Base-by-base conservation (phyloP, 2,329 filamentous ascomycete species). In the Botrytis hyacinthi region DNA sequence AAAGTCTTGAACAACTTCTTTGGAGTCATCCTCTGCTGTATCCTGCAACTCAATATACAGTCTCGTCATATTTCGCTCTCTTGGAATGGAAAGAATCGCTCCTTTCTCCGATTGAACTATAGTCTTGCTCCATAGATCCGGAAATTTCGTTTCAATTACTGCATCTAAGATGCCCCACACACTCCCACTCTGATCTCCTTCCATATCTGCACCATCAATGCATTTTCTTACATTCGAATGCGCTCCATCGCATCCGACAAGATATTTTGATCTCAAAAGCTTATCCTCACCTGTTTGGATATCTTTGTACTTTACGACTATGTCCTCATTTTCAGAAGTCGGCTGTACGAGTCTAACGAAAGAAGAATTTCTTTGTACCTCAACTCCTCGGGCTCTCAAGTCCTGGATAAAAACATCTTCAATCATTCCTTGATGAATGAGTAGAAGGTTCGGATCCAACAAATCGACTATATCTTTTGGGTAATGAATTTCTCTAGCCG, bases 41-140 rank as follows among this genome's bases (percentile, higher is more conserved):
- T 79, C 78, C 0, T 86, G 85, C 2, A 92, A 80, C 78, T 91
- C 86, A 73, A 91, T 89, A 80, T 91, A 92, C 79, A 92, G 88
- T 29, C 90, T 86, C 0, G 87, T 87, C 75, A 91, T 81, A 40
- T 82, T 83, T 72, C 87, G 86, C 80, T 91, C 89, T 20, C 89
- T 84, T 0, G 90, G 90, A 62, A 92, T 90, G 70, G 90, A 85
- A 73, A 91, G 84, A 57, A 91, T 82, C 32, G 86, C 89, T 1
- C 89, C 89, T 2, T 84, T 83, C 3, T 83, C 81, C 0, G 88
- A 89, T 76, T 88, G 86, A 48, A 91, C 85, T 0, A 88, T 84
- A 20, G 83, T 83, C 73, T 89, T 87, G 76, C 87, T 87, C 74
- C 90, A 86, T 54, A 91, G 87, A 77, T 92, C 89, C 0, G 89